phyloP scores from a whole-genome alignment of 2,329 filamentous ascomycete genomes.

The Scytalidium sp. region DNA sequence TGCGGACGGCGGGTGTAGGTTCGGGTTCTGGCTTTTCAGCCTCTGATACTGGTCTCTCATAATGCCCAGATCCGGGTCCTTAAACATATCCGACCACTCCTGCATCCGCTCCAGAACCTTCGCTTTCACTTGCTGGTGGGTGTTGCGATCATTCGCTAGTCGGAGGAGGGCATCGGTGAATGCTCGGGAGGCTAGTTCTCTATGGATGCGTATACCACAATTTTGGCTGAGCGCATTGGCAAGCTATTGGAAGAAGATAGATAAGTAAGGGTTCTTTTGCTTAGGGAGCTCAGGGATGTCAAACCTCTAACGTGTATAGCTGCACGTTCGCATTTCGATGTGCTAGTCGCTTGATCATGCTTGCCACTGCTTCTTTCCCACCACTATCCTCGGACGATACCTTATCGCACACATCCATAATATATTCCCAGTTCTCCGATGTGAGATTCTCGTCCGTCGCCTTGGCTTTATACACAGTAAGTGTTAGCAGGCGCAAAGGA shows the following conservation, averaged over 20 bases:
- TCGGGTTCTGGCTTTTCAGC: conserved; percentile 81
- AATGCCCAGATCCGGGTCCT: conserved; percentile 87
- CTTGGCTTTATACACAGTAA: conserved; percentile 50
- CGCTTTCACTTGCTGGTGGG: conserved; percentile 91
- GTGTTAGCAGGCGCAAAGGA: conserved; percentile 13
- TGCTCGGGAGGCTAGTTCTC: conserved; percentile 67
- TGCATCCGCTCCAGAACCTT: conserved; percentile 97
- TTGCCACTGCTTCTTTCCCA: conserved; percentile 65
- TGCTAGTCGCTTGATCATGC: conserved; percentile 70
- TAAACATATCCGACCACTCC: conserved; percentile 95
- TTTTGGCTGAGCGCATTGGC: conserved; percentile 72
- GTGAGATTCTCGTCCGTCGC: conserved; percentile 97
- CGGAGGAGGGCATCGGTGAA: conserved; percentile 90
- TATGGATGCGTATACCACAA: conserved; percentile 65
- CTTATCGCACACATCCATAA: conserved; percentile 41
- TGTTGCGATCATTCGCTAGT: conserved; percentile 90
- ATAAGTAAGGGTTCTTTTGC: conserved; percentile 12
- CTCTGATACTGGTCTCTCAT: conserved; percentile 95
- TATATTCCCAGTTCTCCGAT: conserved; percentile 65
- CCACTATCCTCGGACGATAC: conserved; percentile 37
- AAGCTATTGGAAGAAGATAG: conserved; percentile 41
- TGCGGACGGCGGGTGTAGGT: conserved; percentile 85
- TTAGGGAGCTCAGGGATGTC: conserved; percentile 6
- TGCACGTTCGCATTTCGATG: conserved; percentile 79
- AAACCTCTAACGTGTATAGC: conserved; percentile 67